A percentile compares a stretch with the other conserved stretches of the same genome.
Evolutionary conservation across 805 yeast species (phyloP).

Genomic region (Starmerella khaoyaiensis): DNA sequence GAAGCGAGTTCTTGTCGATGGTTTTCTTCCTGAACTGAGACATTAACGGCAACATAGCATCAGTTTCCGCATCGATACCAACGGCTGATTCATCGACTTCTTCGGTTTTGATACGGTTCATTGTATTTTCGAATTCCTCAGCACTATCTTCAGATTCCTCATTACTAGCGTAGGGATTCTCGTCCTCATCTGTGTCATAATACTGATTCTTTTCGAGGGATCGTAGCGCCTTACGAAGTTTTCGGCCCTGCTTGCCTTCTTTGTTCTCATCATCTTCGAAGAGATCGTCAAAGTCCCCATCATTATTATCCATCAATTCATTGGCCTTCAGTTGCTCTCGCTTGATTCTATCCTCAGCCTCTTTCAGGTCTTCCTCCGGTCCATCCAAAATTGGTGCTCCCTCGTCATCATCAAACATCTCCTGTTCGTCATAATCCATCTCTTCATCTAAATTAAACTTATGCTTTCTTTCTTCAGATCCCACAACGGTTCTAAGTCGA

Average conservation of each 20-base stretch:
- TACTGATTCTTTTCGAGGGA: conserved; percentile 77
- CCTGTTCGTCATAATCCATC: conserved; percentile 64
- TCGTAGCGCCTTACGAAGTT: conserved; percentile 67
- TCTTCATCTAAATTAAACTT: conserved; percentile 61
- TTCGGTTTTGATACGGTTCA: conserved; percentile 31
- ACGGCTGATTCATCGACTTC: conserved; percentile 22
- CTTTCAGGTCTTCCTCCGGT: conserved; percentile 84
- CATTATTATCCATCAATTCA: conserved; percentile 59
- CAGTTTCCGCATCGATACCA: conserved; percentile 10
- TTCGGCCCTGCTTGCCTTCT: conserved; percentile 83
- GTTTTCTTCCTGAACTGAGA: conserved; percentile 25
- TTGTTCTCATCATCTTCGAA: conserved; percentile 45
- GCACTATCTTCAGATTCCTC: conserved; percentile 42
- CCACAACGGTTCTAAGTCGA: conserved; percentile 27
- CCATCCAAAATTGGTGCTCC: conserved; percentile 98
- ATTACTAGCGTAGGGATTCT: conserved; percentile 67
- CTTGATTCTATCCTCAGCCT: conserved; percentile 48
- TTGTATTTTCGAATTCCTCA: conserved; percentile 17
- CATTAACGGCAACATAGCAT: conserved; percentile 21
- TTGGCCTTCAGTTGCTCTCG: conserved; percentile 32
- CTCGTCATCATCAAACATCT: conserved; percentile 96
- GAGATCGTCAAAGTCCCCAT: conserved; percentile 47
- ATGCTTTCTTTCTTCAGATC: conserved; percentile 31
- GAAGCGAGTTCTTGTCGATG: conserved; percentile 31
- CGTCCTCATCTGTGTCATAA: conserved; percentile 75